Percentiles rank a stretch among this genome's conserved stretches.
Evolutionary conservation across 139 green algal species (phyloP).

Genomic region (Coelastrella sp.): DNA sequence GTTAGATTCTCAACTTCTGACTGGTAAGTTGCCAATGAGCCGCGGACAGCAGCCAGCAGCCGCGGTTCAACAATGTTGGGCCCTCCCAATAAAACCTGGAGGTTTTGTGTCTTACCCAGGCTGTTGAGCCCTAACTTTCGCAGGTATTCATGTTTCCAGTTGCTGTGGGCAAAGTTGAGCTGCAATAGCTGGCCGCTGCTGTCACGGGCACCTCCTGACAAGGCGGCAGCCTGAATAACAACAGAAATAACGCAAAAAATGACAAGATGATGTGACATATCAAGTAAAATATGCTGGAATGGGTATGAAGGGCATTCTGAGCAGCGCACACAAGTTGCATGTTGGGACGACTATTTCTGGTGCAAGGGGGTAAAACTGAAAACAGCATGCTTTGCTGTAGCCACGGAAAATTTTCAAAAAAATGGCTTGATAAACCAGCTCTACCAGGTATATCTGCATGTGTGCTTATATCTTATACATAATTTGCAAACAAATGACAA

Average conservation of each 20-base stretch:
- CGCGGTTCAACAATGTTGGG: conserved; percentile 56
- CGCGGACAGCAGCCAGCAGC: conserved; percentile 67
- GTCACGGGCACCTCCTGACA: conserved; percentile 52
- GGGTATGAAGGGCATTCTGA: neutral
- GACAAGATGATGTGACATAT: neutral
- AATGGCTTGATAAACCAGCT: no score
- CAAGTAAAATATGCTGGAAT: neutral
- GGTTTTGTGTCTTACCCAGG: neutral
- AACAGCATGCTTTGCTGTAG: no score
- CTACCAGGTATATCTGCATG: no score
- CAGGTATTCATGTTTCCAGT: conserved; percentile 65
- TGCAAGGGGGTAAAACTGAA: no score
- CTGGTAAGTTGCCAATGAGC: conserved; percentile 58
- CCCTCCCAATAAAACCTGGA: conserved; percentile 34
- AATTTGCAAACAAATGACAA: neutral
- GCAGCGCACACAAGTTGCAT: no score
- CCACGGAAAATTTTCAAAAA: no score
- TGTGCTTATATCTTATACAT: no score
- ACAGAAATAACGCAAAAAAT: neutral
- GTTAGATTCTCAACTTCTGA: conserved; percentile 56
- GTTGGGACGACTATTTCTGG: no score
- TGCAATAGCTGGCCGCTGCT: conserved; percentile 38
- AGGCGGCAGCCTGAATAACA: conserved; percentile 58
- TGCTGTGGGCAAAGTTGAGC: conserved; percentile 28
- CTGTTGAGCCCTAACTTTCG: conserved; percentile 57